These are phyloP conservation scores for Noccaea bulbosa DNA, from an alignment of 345 rosid genomes.

Conservation along the genomic window DNA sequence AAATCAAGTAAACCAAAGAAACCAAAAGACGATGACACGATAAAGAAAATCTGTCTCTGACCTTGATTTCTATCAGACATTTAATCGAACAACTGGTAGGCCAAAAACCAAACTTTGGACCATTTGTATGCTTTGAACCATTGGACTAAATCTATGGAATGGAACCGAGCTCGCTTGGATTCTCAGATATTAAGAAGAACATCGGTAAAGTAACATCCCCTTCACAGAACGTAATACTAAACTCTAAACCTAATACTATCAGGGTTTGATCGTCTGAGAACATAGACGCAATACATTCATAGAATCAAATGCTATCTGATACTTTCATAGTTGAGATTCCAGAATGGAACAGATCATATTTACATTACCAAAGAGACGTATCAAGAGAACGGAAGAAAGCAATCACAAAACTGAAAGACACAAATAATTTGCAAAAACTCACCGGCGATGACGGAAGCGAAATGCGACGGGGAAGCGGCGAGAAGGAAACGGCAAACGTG, in stretches of 20 bases:
- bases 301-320: neutral
- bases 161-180: neutral
- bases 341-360: neutral
- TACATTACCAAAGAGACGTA: neutral
- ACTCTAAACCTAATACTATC: neutral
- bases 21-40: neutral
- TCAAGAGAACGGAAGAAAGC: neutral
- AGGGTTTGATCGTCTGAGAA: neutral
- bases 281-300: neutral
- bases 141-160: too few relatives aligned
- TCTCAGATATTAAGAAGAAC: neutral
- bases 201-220: neutral
- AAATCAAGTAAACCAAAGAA: neutral
- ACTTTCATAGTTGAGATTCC: neutral
- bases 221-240: neutral
- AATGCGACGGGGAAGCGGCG: neutral
- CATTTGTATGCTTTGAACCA: too few relatives aligned
- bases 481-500: neutral
- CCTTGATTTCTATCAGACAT: slow-evolving; percentile 8
- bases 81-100: slow-evolving; percentile 17
- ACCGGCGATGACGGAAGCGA: slow-evolving; percentile 16
- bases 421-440: neutral
- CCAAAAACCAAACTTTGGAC: neutral
- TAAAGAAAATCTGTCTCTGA: neutral
- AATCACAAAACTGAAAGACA: neutral